phyloP scores from a whole-genome alignment of 345 rosid species.

The Melaleuca alternifolia region DNA sequence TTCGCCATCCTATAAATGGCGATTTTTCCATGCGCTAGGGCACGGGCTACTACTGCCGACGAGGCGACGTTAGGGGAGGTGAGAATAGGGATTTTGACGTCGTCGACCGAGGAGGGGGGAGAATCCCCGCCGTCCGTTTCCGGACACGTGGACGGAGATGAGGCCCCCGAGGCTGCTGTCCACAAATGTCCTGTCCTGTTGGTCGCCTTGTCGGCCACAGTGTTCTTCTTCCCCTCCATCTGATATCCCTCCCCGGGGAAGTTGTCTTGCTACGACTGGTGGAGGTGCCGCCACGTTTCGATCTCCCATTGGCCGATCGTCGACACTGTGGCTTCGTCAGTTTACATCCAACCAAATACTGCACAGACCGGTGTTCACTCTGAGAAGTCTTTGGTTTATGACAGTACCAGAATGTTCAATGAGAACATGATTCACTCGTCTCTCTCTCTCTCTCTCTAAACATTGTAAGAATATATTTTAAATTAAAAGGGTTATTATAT shows the following conservation, averaged over 20 bases:
- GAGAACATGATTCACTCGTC: not conserved
- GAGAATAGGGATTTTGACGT: not conserved
- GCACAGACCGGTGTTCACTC: not conserved
- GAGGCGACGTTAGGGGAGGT: not conserved
- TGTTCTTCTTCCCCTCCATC: not conserved
- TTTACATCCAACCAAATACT: not conserved
- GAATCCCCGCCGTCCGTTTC: conserved; percentile 9
- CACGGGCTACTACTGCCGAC: not conserved
- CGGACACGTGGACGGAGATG: conserved; percentile 34
- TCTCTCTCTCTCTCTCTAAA: no score
- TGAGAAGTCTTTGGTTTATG: not conserved
- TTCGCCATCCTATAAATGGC: not conserved
- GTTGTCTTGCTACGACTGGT: conserved; percentile 24
- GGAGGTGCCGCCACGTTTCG: conserved; percentile 24
- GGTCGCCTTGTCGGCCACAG: conserved; percentile 87
- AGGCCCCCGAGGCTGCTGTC: conserved; percentile 17
- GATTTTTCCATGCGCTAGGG: not conserved
- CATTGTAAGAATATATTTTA: not conserved
- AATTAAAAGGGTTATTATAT: not conserved
- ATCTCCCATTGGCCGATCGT: conserved; percentile 3
- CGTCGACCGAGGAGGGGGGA: not conserved
- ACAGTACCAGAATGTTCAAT: not conserved
- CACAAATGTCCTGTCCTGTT: conserved; percentile 32
- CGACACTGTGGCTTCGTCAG: not conserved
- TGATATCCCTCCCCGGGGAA: not conserved